These are phyloP conservation scores for Lactarius akahatsu DNA, from an alignment of 768 basidiomycete species.

Conservation along the genomic window DNA sequence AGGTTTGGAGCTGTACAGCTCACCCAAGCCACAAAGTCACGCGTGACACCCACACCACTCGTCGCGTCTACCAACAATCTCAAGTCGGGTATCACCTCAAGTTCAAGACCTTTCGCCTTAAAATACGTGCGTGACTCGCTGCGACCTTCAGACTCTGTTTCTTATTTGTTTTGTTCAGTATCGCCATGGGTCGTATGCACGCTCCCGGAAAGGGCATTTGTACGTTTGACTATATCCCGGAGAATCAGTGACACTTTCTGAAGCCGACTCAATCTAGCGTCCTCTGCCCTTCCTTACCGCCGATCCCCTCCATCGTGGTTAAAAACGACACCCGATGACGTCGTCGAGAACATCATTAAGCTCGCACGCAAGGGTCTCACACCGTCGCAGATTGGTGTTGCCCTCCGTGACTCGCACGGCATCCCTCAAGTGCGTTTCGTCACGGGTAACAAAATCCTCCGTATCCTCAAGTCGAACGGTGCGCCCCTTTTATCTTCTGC, in stretches of 20 bases:
- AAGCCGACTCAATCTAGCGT: constrained; percentile 45
- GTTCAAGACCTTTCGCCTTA: constrained; percentile 46
- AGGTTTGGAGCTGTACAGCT: constrained; percentile 65
- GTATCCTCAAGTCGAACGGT: constrained; percentile 96
- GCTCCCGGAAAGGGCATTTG: constrained; percentile 99
- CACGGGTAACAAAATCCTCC: constrained; percentile 98
- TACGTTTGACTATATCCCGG: constrained; percentile 41
- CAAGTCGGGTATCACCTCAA: constrained; percentile 7
- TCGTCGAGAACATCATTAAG: constrained; percentile 95
- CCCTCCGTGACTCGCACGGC: constrained; percentile 96
- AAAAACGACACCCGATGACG: constrained; percentile 93
- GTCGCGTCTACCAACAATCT: constrained; percentile 36
- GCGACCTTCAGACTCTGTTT: constrained; percentile 23
- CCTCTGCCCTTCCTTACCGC: constrained; percentile 97
- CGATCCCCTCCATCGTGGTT: constrained; percentile 94
- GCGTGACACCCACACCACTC: constrained; percentile 34
- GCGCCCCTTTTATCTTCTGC: constrained; percentile 35
- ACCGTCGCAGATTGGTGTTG: constrained; percentile 97
- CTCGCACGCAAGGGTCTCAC: constrained; percentile 97
- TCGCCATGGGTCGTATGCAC: constrained; percentile 95
- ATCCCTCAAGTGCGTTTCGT: constrained; percentile 98
- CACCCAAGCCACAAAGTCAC: constrained; percentile 39
- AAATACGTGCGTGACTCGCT: constrained; percentile 39
- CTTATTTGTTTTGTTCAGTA: constrained; percentile 29
- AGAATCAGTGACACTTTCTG: constrained; percentile 15